Evolutionary conservation across 495 filamentous ascomycete genomes (phyloP), one percentile per base, ranked within the genome.

Genomic region (Penicillium paradoxum): DNA sequence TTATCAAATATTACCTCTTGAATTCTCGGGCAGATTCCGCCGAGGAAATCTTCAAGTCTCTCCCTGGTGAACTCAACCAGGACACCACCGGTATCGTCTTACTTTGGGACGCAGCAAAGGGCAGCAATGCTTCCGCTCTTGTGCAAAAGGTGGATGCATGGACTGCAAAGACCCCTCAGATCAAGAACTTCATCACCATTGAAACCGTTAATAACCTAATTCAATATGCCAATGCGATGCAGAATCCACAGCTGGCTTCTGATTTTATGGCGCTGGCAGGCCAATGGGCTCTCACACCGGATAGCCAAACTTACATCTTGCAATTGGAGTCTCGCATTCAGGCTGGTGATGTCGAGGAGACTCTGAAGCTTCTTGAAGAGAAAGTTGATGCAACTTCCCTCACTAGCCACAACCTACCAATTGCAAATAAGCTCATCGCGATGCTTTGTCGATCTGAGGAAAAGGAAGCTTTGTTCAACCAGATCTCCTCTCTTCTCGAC

Each of bases 361-460:
- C 89, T 11, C 74, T 81, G 14, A 71, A 73, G 2, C 77, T 81
- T 24, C 87, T 89, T 55, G 74, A 81, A 42, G 74, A 79, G 6
- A 68, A 90, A 11, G 76, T 79, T 45, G 72, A 75, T 25, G 69
- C 81, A 24, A 79, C 79, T 15, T 52, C 76, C 4, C 55, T 74
- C 7, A 67, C 78, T 3, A 70, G 82, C 10, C 74, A 81, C 47
- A 82, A 89, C 57, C 58, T 88, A 3, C 72, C 79, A 2, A 71
- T 85, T 29, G 72, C 89, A 61, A 93, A 93, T 69, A 81, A 81
- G 50, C 84, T 95, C 36, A 80, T 98, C 38, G 81, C 81, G 33
- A 82, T 85, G 37, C 77, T 95, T 48, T 91, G 87, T 66, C 53
- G 64, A 1, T 71, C 66, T 0, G 63, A 66, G n/a, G 68, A 74